phyloP scores from a whole-genome alignment of 2,329 filamentous ascomycete genomes.

The Emergomyces africanus region DNA sequence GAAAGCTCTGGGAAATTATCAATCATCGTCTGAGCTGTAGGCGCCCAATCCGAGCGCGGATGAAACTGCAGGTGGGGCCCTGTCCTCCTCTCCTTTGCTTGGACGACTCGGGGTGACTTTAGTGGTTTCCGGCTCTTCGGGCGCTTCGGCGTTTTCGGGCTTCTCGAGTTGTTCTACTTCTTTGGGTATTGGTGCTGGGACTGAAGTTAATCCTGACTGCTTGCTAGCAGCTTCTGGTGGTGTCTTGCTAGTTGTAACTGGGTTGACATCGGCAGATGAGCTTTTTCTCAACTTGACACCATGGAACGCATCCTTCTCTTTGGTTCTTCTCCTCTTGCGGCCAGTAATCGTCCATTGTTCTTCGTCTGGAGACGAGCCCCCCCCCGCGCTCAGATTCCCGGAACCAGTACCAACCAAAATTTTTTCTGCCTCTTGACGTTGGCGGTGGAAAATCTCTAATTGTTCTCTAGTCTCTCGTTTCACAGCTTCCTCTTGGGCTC shows the following conservation, averaged over 20 bases:
- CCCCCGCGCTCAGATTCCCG: conserved; percentile 4
- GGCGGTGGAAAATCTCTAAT: conserved; percentile 45
- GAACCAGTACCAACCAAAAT: conserved; percentile 23
- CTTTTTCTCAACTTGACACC: conserved; percentile 32
- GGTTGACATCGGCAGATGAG: conserved; percentile 17
- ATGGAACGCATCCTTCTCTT: conserved; percentile 28
- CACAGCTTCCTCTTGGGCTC: conserved; percentile 44
- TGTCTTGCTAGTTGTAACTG: neutral
- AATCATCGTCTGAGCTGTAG: conserved; percentile 31
- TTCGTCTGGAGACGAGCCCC: conserved; percentile 21
- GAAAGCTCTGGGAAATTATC: conserved; percentile 4
- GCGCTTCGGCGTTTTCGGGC: neutral
- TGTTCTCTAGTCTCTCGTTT: conserved; percentile 47
- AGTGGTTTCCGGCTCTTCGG: neutral
- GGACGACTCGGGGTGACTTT: conserved; percentile 1
- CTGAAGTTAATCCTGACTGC: neutral
- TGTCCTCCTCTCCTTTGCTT: conserved; percentile 4
- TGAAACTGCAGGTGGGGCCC: conserved; percentile 13
- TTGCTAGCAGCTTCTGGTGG: neutral
- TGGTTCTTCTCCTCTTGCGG: conserved; percentile 41
- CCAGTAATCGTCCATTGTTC: conserved; percentile 38
- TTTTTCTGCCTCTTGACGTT: conserved; percentile 47
- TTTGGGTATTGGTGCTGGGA: neutral
- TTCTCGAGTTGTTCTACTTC: neutral
- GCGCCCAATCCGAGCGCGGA: conserved; percentile 23